Evolutionary conservation across 805 yeast genomes (phyloP), one percentile per base, ranked within the genome.

Genomic region (Suhomyces pyralidae): DNA sequence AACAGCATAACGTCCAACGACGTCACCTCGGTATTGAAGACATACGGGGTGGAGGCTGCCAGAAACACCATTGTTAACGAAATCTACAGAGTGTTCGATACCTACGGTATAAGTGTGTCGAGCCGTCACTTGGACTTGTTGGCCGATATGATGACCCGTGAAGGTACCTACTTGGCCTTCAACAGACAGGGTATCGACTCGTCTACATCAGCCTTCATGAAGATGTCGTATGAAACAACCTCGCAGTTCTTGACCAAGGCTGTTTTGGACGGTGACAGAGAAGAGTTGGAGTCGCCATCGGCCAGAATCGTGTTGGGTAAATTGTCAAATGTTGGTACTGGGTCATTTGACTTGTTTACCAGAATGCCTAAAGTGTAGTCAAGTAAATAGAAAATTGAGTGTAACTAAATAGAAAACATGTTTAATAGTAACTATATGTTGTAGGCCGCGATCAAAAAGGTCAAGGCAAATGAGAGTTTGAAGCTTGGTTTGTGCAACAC

Each of bases 91-190:
- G 99, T 94, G 62, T 94, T 94, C 83, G 90, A 90, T 55, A 91
- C 96, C 50, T 94, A 94, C 73, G 98, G 98, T 64, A 94, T 94
- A 67, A 77, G 91, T 54, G 99, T 94, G 54, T 87, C 94, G 52
- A 77, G 83, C 50, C 90, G 99, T 71, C 99, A 94, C 77, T 83
- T 94, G 74, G 99, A 94, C 68, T 83, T 94, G 69, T 86, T 94
- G 70, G 99, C 96, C 58, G 99, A 94, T 72, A 89, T 90, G 90
- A 94, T 94, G 99, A 94, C 99, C 5, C 85, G 99, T 73, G 98
- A 94, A 73, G 99, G 99, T 65, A 83, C 96, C 2, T 94, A 92
- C 68, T 76, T 93, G 67, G 97, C 99, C 24, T 94, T 94, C 80
- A 92, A 90, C 73, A 89, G 99, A 80, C 97, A 90, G 76, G 99